Conservation (phyloP, 2,329 filamentous ascomycete genomes). For the Talaromyces rugulosus region DNA sequence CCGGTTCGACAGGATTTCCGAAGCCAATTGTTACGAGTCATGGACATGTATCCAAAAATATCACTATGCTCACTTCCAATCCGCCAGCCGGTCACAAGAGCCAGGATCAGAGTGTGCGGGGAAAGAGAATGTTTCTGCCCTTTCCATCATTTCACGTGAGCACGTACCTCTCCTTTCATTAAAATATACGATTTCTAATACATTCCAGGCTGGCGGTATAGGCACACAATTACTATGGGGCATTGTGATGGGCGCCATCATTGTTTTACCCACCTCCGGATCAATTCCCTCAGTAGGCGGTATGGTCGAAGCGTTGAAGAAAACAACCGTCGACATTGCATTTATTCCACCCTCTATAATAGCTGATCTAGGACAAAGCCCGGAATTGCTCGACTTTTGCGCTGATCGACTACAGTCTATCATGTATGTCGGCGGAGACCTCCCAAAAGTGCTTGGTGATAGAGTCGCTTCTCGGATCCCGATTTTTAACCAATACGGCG, state of each 20-base stretch:
- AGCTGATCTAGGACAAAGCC: constrained; percentile 5
- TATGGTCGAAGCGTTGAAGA: constrained; percentile 13
- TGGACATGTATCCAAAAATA: constrained; percentile 4
- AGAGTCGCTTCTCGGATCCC: constrained; percentile 6
- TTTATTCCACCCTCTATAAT: constrained; percentile 9
- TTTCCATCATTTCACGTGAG: neutral
- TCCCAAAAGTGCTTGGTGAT: constrained; percentile 4
- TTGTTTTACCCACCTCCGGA: neutral
- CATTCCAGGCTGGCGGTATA: neutral
- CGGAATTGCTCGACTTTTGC: neutral
- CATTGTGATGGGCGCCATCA: neutral
- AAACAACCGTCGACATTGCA: constrained; percentile 13
- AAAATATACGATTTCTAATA: neutral
- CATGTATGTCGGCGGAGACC: constrained; percentile 3
- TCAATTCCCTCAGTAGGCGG: constrained; percentile 13
- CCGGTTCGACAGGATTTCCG: constrained; percentile 9
- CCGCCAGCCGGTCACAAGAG: neutral
- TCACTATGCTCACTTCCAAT: neutral
- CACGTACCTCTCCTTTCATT: neutral
- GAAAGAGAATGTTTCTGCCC: neutral
- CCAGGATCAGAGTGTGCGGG: neutral
- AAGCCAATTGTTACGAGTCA: constrained; percentile 13
- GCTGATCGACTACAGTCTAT: constrained; percentile 5
- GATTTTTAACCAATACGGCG: neutral
- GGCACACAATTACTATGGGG: neutral